Conservation (phyloP, 2,329 filamentous ascomycete species). For the Alternaria sp. region DNA sequence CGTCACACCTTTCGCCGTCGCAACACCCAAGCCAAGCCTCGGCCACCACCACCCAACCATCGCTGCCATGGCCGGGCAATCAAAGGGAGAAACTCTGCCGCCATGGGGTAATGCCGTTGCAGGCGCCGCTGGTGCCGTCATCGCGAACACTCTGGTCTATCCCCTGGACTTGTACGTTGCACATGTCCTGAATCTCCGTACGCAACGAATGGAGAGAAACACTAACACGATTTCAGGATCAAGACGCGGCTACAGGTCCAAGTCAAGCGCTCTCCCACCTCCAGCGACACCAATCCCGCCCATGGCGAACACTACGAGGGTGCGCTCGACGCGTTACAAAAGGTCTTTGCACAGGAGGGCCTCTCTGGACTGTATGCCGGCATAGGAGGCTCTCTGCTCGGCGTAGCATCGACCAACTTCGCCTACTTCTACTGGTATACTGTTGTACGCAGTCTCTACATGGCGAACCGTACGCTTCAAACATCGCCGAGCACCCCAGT, state of each 20-base stretch:
- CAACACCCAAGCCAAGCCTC: slow-evolving; percentile 5
- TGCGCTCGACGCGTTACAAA: slow-evolving; percentile 85
- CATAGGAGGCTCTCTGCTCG: slow-evolving; percentile 83
- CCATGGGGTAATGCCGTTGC: slow-evolving; percentile 94
- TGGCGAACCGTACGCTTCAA: slow-evolving; percentile 64
- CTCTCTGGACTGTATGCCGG: slow-evolving; percentile 85
- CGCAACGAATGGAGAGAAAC: neutral
- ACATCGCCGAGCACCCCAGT: slow-evolving; percentile 77
- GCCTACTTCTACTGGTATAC: slow-evolving; percentile 99
- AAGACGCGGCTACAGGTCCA: slow-evolving; percentile 98
- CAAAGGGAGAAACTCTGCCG: slow-evolving; percentile 75
- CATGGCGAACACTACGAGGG: slow-evolving; percentile 80
- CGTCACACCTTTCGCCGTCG: slow-evolving; percentile 29
- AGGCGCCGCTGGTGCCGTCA: slow-evolving; percentile 88
- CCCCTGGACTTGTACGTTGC: slow-evolving; percentile 87
- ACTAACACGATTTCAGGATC: slow-evolving; percentile 66
- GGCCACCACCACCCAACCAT: slow-evolving; percentile 3
- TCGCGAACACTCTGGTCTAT: slow-evolving; percentile 95
- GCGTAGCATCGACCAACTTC: slow-evolving; percentile 97
- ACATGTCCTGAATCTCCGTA: neutral
- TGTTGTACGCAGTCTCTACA: slow-evolving; percentile 81
- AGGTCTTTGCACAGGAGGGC: slow-evolving; percentile 84
- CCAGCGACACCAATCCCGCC: slow-evolving; percentile 50
- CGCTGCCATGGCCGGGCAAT: slow-evolving; percentile 61
- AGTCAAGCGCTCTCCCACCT: slow-evolving; percentile 68